phyloP scores from a whole-genome alignment of 768 basidiomycete genomes.

The Trametes coccinea region DNA sequence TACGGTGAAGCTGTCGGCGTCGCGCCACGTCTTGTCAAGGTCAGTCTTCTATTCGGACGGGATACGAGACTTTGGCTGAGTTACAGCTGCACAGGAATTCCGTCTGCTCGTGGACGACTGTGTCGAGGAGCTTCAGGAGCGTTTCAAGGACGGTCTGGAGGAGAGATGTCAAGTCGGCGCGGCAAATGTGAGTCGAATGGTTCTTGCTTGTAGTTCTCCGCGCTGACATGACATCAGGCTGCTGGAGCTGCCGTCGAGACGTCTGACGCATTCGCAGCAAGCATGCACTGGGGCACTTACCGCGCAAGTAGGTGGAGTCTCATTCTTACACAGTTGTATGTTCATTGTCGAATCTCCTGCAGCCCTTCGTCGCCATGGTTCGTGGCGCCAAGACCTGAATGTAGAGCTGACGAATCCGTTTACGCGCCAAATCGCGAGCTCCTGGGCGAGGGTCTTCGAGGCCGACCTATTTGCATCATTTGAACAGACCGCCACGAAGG shows the following conservation, averaged over 20 bases:
- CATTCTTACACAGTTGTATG: not conserved
- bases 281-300: constrained; percentile 64
- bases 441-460: constrained; percentile 63
- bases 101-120: constrained; percentile 43
- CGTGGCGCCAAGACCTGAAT: constrained; percentile 61
- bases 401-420: constrained; percentile 58
- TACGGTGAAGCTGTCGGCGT: constrained; percentile 47
- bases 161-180: constrained; percentile 58
- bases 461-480: constrained; percentile 54
- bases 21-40: constrained; percentile 46
- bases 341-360: not conserved
- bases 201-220: not conserved
- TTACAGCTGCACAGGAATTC: constrained; percentile 44
- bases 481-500: constrained; percentile 37
- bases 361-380: constrained; percentile 55
- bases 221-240: constrained; percentile 27
- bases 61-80: not conserved
- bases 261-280: constrained; percentile 48
- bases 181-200: constrained; percentile 40
- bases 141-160: constrained; percentile 56
- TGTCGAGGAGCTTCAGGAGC: constrained; percentile 47
- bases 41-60: not conserved
- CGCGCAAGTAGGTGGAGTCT: constrained; percentile 47
- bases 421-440: constrained; percentile 56
- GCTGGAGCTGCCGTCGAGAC: constrained; percentile 47